These are phyloP conservation scores for Pichia sp. DNA, from an alignment of 1,139 yeast species.

Conservation along the genomic window DNA sequence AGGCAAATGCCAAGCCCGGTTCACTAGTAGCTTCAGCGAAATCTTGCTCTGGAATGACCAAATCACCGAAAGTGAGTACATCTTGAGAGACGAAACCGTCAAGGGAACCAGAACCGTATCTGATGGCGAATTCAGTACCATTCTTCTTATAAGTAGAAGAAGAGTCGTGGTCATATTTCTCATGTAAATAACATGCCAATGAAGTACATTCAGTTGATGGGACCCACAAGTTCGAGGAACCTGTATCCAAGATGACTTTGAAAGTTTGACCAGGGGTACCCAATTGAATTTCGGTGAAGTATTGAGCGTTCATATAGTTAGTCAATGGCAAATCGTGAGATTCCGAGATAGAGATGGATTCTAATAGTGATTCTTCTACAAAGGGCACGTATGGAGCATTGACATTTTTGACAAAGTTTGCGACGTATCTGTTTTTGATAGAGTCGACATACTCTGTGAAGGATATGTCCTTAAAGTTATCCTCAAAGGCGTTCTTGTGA, in stretches of 20 bases:
- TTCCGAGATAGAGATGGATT: neutral
- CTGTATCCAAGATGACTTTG: conserved; percentile 90
- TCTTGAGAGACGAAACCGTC: conserved; percentile 91
- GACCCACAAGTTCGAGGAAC: conserved; percentile 95
- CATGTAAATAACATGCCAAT: conserved; percentile 89
- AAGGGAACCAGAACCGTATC: conserved; percentile 87
- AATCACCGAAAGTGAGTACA: conserved; percentile 70
- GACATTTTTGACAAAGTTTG: conserved; percentile 6
- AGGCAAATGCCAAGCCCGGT: conserved; percentile 97
- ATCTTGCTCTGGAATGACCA: conserved; percentile 77
- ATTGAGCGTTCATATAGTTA: conserved; percentile 92
- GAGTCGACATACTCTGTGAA: conserved; percentile 60
- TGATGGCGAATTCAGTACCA: conserved; percentile 78
- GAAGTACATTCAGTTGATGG: conserved; percentile 86
- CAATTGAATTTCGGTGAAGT: conserved; percentile 77
- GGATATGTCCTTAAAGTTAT: conserved; percentile 50
- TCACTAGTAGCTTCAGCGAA: conserved; percentile 96
- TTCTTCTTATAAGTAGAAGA: conserved; percentile 79
- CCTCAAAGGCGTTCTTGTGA: conserved; percentile 56
- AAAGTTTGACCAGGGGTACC: conserved; percentile 94
- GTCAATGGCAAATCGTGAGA: conserved; percentile 76
- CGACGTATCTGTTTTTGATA: conserved; percentile 66
- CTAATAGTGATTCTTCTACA: conserved; percentile 23
- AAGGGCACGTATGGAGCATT: conserved; percentile 39
- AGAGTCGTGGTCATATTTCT: conserved; percentile 75